Evolutionary conservation across 495 filamentous ascomycete genomes (phyloP).

Genomic region (Hypoxylon subgilvum): DNA sequence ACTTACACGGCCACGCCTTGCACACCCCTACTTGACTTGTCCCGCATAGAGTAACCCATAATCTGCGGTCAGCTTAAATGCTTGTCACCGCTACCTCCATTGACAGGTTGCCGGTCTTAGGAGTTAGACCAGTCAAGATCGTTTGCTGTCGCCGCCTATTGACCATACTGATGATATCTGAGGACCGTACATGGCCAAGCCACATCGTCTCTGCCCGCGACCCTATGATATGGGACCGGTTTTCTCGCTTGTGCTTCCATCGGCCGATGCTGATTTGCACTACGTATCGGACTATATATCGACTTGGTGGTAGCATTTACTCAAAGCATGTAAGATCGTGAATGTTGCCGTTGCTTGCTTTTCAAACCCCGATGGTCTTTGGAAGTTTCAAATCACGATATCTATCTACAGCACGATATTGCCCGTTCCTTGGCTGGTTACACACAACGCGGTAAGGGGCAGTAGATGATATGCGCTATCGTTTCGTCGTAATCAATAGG

Average conservation of each 20-base stretch:
- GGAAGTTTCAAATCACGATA: slow-evolving; percentile 25
- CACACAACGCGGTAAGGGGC: background rate
- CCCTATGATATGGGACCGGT: background rate
- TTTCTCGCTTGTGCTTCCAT: background rate
- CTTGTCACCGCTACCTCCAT: slow-evolving; percentile 31
- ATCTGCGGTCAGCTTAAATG: slow-evolving; percentile 35
- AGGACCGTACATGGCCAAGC: slow-evolving; percentile 12
- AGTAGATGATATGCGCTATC: background rate
- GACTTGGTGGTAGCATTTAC: too few species aligned
- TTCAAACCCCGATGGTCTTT: slow-evolving; percentile 26
- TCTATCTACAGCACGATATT: slow-evolving; percentile 5
- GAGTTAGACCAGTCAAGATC: slow-evolving; percentile 18
- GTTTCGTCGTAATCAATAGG: slow-evolving; percentile 1
- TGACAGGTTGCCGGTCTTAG: slow-evolving; percentile 10
- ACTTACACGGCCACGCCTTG: slow-evolving; percentile 22
- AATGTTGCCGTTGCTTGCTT: slow-evolving; percentile 19
- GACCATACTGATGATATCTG: slow-evolving; percentile 7
- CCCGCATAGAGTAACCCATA: slow-evolving; percentile 31
- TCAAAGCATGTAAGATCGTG: slow-evolving; percentile 26
- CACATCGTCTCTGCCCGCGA: too few species aligned
- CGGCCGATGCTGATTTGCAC: slow-evolving; percentile 12
- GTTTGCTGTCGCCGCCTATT: background rate
- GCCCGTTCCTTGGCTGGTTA: background rate
- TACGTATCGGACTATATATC: slow-evolving; percentile 28
- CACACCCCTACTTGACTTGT: slow-evolving; percentile 7